Base-by-base conservation (phyloP, 257 asterid genomes). In the Nicotiana undulata region DNA sequence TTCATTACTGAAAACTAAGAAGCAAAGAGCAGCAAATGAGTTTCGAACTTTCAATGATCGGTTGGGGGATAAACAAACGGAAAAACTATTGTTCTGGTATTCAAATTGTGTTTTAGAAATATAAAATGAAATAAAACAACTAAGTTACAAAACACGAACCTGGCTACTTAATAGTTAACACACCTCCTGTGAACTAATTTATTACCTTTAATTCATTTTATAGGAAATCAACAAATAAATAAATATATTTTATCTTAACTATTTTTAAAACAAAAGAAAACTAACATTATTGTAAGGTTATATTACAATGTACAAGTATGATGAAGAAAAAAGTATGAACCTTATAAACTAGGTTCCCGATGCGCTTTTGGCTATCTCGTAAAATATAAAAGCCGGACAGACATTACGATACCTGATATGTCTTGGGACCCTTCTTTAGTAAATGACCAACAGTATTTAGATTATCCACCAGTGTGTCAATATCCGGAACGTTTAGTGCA, bases 371-470 rank as follows among this genome's bases (percentile, higher is more conserved):
- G 4, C 44, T 68, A 5, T 68, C 31, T 37, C 13, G 56, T n/a
- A 68, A 37, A 15, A 3, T 68, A 68, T 20, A 20, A 40, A 68
- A 12, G 17, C 75, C 4, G 37, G 63, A 44, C 20, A 67, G 63
- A 44, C 20, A 53, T 60, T 37, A 32, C 15, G 46, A 56, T 88
- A 92, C 98, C 99, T 95, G 99, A 84, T 93, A 95, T 56, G 93
- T 92, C 89, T 89, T 95, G 51, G 97, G 93, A 68, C 97, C 99
- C 86, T 93, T 93, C 91, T 95, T 95, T 74, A 95, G 86, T 80
- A 95, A 94, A 92, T 91, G 92, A 67, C 99, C 99, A 28, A 90
- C 90, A 46, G 87, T 93, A 87, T 95, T 95, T 67, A 95, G 83
- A 81, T 91, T 95, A 52, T 95, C 99, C 49, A 95, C 89, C 12